Percentiles rank a stretch among this genome's conserved stretches.
phyloP scores from a whole-genome alignment of 257 asterid species.

The Handroanthus guayacan region DNA sequence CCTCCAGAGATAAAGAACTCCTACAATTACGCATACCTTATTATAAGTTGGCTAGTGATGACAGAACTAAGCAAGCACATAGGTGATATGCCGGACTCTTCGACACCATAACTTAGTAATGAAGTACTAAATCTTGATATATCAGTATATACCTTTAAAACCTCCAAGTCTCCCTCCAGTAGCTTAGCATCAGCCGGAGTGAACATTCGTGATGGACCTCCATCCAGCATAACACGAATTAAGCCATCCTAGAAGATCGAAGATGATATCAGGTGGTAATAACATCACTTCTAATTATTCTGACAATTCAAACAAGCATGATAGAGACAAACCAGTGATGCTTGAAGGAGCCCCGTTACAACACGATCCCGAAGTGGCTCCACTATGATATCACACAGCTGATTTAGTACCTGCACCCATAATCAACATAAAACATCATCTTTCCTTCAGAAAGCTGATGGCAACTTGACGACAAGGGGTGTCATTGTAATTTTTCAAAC shows the following conservation, averaged over 20 bases:
- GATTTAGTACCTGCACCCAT: constrained; percentile 79
- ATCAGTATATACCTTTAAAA: constrained; percentile 67
- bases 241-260: constrained; percentile 74
- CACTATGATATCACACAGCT: constrained; percentile 83
- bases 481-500: no score
- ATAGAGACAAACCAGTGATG: constrained; percentile 74
- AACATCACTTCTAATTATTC: constrained; percentile 1
- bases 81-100: neutral
- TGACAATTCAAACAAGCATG: constrained; percentile 24
- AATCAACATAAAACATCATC: constrained; percentile 13
- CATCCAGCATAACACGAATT: constrained; percentile 85
- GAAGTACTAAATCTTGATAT: no score
- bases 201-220: constrained; percentile 87
- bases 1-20: constrained; percentile 98
- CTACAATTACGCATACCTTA: constrained; percentile 43
- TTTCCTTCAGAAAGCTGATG: constrained; percentile 16
- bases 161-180: constrained; percentile 88
- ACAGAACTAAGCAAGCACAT: constrained; percentile 6
- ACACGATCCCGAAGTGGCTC: constrained; percentile 96
- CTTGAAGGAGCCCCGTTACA: constrained; percentile 96
- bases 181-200: constrained; percentile 77
- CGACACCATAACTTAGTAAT: constrained; percentile 6
- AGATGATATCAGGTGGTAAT: constrained; percentile 32
- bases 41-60: constrained; percentile 1
- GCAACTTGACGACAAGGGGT: no score